Base-by-base conservation (phyloP, 129 eudicot species). In the Centaurea solstitialis region DNA sequence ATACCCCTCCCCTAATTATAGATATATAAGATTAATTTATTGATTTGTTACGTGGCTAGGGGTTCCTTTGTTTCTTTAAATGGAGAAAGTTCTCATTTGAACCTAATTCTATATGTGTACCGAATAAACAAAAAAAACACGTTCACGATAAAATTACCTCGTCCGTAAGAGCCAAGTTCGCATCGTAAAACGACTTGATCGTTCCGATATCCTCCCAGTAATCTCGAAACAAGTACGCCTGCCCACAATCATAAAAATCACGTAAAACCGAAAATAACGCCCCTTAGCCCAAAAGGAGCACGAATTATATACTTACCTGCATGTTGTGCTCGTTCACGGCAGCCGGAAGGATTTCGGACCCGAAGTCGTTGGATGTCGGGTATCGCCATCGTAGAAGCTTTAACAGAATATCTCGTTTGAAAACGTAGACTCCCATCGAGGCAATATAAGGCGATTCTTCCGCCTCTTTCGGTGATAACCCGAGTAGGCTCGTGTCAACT, bases 151-250 rank as follows among this genome's bases (percentile, higher is more conserved):
- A 20, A 74, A 43, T 80, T 41, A 93, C 99, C 97, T 96, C 99
- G 57, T 93, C 85, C 2, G 99, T 88, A 59, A 96, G 96, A 35
- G 97, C 99, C 88, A 96, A 83, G 83, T 93, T 93, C 37, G 98
- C 99, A 75, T 96, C 93, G 74, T 89, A 96, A 79, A 96, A 96
- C 23, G 97, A 85, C 84, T 87, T 93, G 22, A 93, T 82, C 26
- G 95, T 96, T 69, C 99, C 98, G 67, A 93, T 96, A 79, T 96
- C 99, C 70, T 96, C 99, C 99, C 98, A 96, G 50, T 96, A 93
- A 88, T 96, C 99, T 86, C 97, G 84, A 74, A 96, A 96, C 65
- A 96, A 77, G 83, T 93, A 96, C 17, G 99, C 99, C 98, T 94
- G 90, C 80, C 79, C 79, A 82, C 47, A 0, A 76, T 75, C 21